Percentiles rank a stretch among this genome's conserved stretches.
Evolutionary conservation across 2,329 filamentous ascomycete species (phyloP).

Genomic region (Aspergillus clavatus): DNA sequence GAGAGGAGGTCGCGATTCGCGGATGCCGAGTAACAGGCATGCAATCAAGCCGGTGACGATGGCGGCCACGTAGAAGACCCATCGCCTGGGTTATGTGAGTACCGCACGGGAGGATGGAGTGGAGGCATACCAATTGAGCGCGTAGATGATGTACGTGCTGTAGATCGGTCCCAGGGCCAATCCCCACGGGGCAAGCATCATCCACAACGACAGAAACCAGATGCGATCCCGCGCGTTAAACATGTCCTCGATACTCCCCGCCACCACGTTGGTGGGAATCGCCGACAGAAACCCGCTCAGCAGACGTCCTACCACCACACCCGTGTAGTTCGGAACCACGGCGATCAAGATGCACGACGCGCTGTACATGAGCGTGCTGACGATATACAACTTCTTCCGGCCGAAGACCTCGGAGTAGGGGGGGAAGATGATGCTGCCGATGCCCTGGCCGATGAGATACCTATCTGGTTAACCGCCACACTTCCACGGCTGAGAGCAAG

Average conservation of each 20-base stretch:
- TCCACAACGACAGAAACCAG: constrained; percentile 44
- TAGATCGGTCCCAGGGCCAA: constrained; percentile 42
- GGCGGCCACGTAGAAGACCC: constrained; percentile 42
- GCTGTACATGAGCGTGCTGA: constrained; percentile 18
- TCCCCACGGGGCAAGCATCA: constrained; percentile 37
- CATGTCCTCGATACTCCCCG: constrained; percentile 48
- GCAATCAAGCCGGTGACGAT: constrained; percentile 31
- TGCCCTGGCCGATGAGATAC: constrained; percentile 24
- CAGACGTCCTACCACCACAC: constrained; percentile 37
- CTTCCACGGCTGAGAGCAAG: background rate
- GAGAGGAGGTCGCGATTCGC: constrained; percentile 42
- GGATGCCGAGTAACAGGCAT: constrained; percentile 33
- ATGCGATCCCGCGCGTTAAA: constrained; percentile 41
- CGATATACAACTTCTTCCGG: constrained; percentile 28
- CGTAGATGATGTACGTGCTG: constrained; percentile 35
- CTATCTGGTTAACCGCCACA: constrained; percentile 10
- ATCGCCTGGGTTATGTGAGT: constrained; percentile 30
- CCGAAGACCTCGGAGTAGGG: constrained; percentile 32
- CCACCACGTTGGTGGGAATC: constrained; percentile 44
- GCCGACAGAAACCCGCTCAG: constrained; percentile 42
- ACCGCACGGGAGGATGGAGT: background rate
- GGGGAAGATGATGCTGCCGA: constrained; percentile 28
- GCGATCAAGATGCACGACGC: constrained; percentile 34
- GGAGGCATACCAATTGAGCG: constrained; percentile 33
- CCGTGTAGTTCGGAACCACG: constrained; percentile 27